phyloP scores from a whole-genome alignment of 129 eudicot genomes.

The Oenanthe sinensis region DNA sequence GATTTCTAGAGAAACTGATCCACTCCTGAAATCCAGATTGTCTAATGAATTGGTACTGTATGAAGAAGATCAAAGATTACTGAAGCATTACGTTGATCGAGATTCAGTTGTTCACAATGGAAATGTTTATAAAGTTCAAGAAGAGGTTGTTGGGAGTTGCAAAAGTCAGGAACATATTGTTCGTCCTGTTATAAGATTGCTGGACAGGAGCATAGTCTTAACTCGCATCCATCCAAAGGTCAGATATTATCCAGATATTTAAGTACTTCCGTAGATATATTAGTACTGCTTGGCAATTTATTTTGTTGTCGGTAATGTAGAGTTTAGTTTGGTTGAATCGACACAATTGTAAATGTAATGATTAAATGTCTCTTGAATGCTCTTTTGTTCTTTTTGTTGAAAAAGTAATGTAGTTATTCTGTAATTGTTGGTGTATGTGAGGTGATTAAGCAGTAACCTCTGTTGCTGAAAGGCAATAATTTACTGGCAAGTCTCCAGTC shows the following conservation, averaged over 20 bases:
- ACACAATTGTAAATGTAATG: neutral
- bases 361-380: neutral
- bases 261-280: neutral
- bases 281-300: neutral
- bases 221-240: conserved; percentile 99
- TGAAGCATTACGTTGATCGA: conserved; percentile 68
- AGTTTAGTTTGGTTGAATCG: neutral
- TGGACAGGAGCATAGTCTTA: conserved; percentile 63
- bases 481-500: no score
- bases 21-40: conserved; percentile 53
- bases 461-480: neutral
- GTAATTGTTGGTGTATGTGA: neutral
- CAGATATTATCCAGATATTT: conserved; percentile 15
- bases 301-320: neutral
- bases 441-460: neutral
- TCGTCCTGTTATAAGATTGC: conserved; percentile 81
- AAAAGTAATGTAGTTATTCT: neutral
- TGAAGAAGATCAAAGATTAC: conserved; percentile 59
- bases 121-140: conserved; percentile 42
- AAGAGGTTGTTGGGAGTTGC: conserved; percentile 56
- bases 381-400: neutral
- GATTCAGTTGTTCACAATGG: conserved; percentile 64
- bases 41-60: conserved; percentile 62
- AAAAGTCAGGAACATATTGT: conserved; percentile 47
- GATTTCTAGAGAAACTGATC: conserved; percentile 66